phyloP scores from a whole-genome alignment of 2,329 filamentous ascomycete genomes.

The Nigrospora sphaerica region DNA sequence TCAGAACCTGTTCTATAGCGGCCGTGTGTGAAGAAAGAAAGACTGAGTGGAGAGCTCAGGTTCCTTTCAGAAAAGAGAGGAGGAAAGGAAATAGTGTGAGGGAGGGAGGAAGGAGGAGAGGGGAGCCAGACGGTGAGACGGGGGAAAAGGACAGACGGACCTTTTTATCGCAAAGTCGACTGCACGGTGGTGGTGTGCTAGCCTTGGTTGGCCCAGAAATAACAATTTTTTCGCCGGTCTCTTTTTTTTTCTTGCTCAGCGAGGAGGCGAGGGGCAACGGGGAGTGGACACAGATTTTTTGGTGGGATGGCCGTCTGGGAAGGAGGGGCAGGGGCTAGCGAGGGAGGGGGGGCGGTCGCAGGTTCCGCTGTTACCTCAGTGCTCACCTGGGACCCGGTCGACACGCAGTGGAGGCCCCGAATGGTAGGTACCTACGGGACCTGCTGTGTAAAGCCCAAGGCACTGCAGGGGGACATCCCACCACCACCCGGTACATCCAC shows the following conservation, averaged over 20 bases:
- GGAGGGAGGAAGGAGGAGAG: not conserved
- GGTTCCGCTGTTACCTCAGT: too few species aligned
- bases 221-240: not conserved
- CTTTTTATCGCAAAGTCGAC: too few species aligned
- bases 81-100: conserved; percentile 1
- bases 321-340: too few species aligned
- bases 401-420: too few species aligned
- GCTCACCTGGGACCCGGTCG: too few species aligned
- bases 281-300: not conserved
- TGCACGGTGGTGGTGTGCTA: not conserved
- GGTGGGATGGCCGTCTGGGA: not conserved
- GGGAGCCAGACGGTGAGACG: not conserved
- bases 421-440: too few species aligned
- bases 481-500: not conserved
- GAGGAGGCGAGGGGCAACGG: conserved; percentile 1
- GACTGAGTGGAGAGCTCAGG: conserved; percentile 2
- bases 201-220: conserved; percentile 1
- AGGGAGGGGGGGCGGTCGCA: too few species aligned
- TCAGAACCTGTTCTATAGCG: conserved; percentile 2
- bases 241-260: not conserved
- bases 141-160: too few species aligned
- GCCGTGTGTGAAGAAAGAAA: conserved; percentile 1
- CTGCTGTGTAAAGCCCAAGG: too few species aligned
- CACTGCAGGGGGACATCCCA: conserved; percentile 1
- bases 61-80: not conserved